phyloP scores from a whole-genome alignment of 2,329 filamentous ascomycete genomes.

The Diaporthe sp. region DNA sequence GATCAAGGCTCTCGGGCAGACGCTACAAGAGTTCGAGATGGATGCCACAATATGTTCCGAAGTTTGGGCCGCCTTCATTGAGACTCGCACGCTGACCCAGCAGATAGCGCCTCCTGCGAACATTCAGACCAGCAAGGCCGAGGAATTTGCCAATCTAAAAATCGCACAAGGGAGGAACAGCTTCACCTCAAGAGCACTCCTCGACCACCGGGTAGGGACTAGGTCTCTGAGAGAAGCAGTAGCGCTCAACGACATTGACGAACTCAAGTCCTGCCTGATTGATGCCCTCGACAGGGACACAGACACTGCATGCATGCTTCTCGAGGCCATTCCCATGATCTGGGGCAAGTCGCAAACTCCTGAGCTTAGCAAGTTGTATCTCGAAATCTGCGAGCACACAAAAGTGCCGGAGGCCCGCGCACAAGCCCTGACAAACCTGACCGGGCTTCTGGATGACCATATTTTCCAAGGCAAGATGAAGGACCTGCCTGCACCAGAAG shows the following conservation, averaged over 20 bases:
- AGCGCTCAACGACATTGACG: slow-evolving; percentile 36
- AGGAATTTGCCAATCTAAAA: not conserved
- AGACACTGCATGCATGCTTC: slow-evolving; percentile 57
- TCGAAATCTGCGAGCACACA: slow-evolving; percentile 56
- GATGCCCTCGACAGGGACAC: slow-evolving; percentile 55
- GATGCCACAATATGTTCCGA: slow-evolving; percentile 52
- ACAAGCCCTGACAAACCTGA: slow-evolving; percentile 63
- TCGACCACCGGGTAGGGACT: slow-evolving; percentile 56
- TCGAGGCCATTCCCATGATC: slow-evolving; percentile 55
- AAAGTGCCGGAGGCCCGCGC: slow-evolving; percentile 61
- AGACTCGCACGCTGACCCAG: slow-evolving; percentile 60
- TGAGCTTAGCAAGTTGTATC: slow-evolving; percentile 59
- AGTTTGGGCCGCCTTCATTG: slow-evolving; percentile 60
- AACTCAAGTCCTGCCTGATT: slow-evolving; percentile 51
- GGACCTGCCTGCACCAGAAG: slow-evolving; percentile 51
- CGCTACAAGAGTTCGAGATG: slow-evolving; percentile 33
- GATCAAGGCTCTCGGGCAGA: slow-evolving; percentile 24
- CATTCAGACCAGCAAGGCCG: not conserved
- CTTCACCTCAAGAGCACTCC: slow-evolving; percentile 50
- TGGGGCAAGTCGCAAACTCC: slow-evolving; percentile 47
- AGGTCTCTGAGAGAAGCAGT: slow-evolving; percentile 54
- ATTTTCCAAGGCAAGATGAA: slow-evolving; percentile 48
- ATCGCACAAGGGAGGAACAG: not conserved
- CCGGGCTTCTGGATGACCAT: slow-evolving; percentile 58
- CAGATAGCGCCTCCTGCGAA: slow-evolving; percentile 45